phyloP scores from a whole-genome alignment of 179 eudicot genomes.

The Monotropa hypopitys region DNA sequence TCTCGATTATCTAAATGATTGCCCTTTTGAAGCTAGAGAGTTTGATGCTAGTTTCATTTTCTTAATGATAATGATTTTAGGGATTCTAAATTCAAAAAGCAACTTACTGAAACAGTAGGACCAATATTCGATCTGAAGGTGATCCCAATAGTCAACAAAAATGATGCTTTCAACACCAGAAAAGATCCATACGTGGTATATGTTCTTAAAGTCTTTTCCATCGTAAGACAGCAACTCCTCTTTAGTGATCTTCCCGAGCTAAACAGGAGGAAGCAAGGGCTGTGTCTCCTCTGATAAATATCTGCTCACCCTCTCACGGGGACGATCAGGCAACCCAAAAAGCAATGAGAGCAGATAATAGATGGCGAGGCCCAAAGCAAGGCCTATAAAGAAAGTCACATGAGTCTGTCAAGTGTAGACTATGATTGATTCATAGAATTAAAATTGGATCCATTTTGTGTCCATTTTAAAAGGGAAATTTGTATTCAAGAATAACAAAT shows the following conservation, averaged over 20 bases:
- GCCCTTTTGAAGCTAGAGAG: not conserved
- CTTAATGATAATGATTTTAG: constrained; percentile 84
- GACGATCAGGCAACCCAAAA: constrained; percentile 34
- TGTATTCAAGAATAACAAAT: no score
- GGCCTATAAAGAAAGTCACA: constrained; percentile 45
- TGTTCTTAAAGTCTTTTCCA: constrained; percentile 44
- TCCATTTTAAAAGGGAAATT: no score
- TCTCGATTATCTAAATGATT: not conserved
- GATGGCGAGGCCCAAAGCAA: constrained; percentile 44
- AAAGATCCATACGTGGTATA: constrained; percentile 88
- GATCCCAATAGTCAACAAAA: constrained; percentile 83
- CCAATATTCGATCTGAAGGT: constrained; percentile 53
- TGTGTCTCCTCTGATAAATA: constrained; percentile 27
- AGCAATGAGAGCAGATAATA: constrained; percentile 48
- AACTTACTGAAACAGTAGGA: constrained; percentile 58
- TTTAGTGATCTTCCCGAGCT: constrained; percentile 52
- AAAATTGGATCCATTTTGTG: no score
- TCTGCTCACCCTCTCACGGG: constrained; percentile 19
- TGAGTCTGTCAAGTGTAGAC: constrained; percentile 65
- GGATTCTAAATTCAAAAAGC: constrained; percentile 66
- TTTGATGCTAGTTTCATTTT: not conserved
- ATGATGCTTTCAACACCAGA: constrained; percentile 90
- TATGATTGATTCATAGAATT: constrained; percentile 46
- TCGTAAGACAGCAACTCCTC: constrained; percentile 50
- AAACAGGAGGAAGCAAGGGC: constrained; percentile 60